Evolutionary conservation across 495 filamentous ascomycete species (phyloP), one percentile per base, ranked within the genome.

Genomic region (Aspergillus mulundensis): DNA sequence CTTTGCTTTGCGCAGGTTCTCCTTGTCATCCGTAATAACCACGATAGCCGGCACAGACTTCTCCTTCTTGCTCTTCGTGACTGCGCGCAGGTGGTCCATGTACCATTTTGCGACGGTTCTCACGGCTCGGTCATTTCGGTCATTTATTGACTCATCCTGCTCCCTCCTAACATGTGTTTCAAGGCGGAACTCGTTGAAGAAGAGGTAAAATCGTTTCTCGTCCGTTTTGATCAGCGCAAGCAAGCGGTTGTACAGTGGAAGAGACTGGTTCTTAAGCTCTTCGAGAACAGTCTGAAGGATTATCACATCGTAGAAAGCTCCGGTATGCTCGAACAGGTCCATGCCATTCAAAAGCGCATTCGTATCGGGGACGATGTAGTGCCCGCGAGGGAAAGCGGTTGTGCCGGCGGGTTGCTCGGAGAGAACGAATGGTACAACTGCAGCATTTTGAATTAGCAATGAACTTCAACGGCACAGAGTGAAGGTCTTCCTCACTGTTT

Each of bases 121-220:
- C 11, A 98, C 89, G 20, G 94, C 92, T 52, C 91, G 82, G 65
- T 98, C 94, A 65, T 98, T 98, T 39, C 94, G 83, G 68, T 98
- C 94, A 65, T 98, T 98, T 71, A 97, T 95, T 6, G 85, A 87
- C 74, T 98, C 94, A 20, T 88, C 87, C 20, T 73, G 76, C 23
- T 84, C 78, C 61, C 94, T 80, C 16, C 80, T 71, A 48, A 96
- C 81, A 66, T 96, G 86, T 7, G 94, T 98, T 72, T 98, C 94
- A 40, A 88, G 77, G 39, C 94, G 84, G 66, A 98, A 98, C 55
- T 98, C 94, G 70, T 98, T 98, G 80, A 97, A 97, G 72, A 98
- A 98, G 43, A 98, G 88, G 68, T 96, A 97, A 66, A 95, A 97
- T 14, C 92, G 84, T 73, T 97, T 97, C 34, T 95, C 91, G 63